Percentiles rank a stretch among this genome's conserved stretches.
These are phyloP conservation scores for Sporothrix protearum DNA, from an alignment of 2,329 filamentous ascomycete species.

Conservation along the genomic window DNA sequence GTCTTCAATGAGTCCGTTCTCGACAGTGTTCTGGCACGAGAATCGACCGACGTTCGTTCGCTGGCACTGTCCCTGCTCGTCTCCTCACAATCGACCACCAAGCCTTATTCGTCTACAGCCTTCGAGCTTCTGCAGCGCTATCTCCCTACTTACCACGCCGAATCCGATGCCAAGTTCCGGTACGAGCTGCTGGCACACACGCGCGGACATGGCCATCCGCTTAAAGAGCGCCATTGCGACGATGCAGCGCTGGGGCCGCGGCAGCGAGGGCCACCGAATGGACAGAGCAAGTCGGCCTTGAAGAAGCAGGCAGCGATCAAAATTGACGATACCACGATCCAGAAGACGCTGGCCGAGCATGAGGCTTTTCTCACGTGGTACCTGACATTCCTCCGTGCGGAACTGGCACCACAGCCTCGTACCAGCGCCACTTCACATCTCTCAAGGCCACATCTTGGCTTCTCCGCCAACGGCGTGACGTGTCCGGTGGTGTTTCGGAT, in stretches of 20 bases:
- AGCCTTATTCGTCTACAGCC: slow-evolving; percentile 62
- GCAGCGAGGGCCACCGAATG: slow-evolving; percentile 34
- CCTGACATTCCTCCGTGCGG: slow-evolving; percentile 63
- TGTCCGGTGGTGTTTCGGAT: slow-evolving; percentile 33
- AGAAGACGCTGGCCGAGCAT: slow-evolving; percentile 46
- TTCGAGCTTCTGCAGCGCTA: slow-evolving; percentile 62
- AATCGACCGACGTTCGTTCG: slow-evolving; percentile 64
- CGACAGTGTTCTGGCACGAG: slow-evolving; percentile 52
- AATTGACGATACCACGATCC: slow-evolving; percentile 12
- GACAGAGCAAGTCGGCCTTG: slow-evolving; percentile 26
- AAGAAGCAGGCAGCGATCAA: background rate
- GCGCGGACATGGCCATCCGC: slow-evolving; percentile 72
- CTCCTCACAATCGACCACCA: slow-evolving; percentile 69
- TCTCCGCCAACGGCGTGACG: slow-evolving; percentile 65
- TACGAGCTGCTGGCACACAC: slow-evolving; percentile 74
- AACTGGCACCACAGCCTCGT: slow-evolving; percentile 77
- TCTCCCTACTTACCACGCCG: slow-evolving; percentile 70
- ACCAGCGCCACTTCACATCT: slow-evolving; percentile 81
- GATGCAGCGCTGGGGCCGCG: slow-evolving; percentile 45
- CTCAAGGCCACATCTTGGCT: slow-evolving; percentile 67
- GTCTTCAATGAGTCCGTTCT: slow-evolving; percentile 45
- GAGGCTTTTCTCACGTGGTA: slow-evolving; percentile 71
- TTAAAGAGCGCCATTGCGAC: slow-evolving; percentile 63
- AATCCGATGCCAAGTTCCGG: slow-evolving; percentile 81
- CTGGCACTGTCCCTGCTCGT: slow-evolving; percentile 79